These are phyloP conservation scores for Tritrichomonas musculus DNA, from an alignment of 208 protist species.

Conservation along the genomic window DNA sequence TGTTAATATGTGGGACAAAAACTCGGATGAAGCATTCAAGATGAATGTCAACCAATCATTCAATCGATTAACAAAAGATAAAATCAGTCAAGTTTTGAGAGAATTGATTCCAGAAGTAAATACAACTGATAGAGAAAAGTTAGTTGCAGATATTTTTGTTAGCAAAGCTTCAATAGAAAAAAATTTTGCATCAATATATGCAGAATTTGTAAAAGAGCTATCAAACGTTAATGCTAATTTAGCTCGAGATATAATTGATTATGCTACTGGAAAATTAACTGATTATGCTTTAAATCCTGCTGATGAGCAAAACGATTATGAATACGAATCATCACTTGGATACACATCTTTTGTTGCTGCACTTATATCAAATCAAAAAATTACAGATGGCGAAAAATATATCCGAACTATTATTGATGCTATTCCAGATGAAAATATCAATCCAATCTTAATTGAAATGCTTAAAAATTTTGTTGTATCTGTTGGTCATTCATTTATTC, in stretches of 20 bases:
- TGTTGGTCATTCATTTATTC: background rate
- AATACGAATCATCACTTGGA: background rate
- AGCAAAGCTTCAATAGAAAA: background rate
- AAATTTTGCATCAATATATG: background rate
- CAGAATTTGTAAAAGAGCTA: background rate
- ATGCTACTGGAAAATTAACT: background rate
- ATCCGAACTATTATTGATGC: background rate
- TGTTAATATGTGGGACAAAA: background rate
- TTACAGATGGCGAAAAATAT: background rate
- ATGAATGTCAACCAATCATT: background rate
- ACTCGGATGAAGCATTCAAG: background rate
- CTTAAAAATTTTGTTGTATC: background rate
- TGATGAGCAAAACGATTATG: background rate
- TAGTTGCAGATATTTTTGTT: background rate
- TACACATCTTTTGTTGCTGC: background rate
- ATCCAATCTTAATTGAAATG: background rate
- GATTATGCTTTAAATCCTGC: background rate
- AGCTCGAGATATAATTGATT: too few species aligned
- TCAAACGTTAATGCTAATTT: background rate
- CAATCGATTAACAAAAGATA: background rate
- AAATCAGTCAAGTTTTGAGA: background rate
- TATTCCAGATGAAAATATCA: background rate
- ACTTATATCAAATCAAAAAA: background rate
- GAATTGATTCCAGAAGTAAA: background rate
- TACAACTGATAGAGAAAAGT: background rate